A percentile compares a stretch with the other conserved stretches of the same genome.
Conservation (phyloP, 768 basidiomycete species). For the Pleurotus platypus region DNA sequence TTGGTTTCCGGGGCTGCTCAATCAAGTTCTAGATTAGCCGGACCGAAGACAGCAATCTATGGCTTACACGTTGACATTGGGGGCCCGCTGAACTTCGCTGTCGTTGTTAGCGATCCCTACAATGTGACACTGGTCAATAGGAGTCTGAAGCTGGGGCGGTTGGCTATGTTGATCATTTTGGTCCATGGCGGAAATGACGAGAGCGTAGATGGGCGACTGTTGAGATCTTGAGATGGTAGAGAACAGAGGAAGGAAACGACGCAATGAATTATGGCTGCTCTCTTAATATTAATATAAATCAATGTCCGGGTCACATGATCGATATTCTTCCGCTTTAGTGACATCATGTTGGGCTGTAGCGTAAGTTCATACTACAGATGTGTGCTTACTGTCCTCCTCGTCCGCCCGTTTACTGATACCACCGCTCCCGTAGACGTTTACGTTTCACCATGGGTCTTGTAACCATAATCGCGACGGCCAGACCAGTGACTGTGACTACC, state of each 20-base stretch:
- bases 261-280: neutral
- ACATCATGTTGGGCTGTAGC: neutral
- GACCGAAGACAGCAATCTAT: too few relatives aligned
- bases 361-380: neutral
- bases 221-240: neutral
- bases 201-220: too few relatives aligned
- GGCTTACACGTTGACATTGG: too few relatives aligned
- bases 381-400: neutral
- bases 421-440: conserved; percentile 65
- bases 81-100: too few relatives aligned
- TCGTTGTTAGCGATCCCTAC: too few relatives aligned
- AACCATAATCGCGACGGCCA: conserved; percentile 74
- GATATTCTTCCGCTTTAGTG: neutral
- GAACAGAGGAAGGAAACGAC: neutral
- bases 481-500: conserved; percentile 71
- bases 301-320: neutral
- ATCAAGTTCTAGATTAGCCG: too few relatives aligned
- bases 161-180: too few relatives aligned
- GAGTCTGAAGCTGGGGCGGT: too few relatives aligned
- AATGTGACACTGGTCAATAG: too few relatives aligned
- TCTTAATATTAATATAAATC: neutral
- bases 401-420: conserved; percentile 50
- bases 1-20: too few relatives aligned
- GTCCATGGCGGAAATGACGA: too few relatives aligned
- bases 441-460: conserved; percentile 77